phyloP scores from a whole-genome alignment of 2,329 filamentous ascomycete genomes.

The Aspergillus ochraceoroseus region DNA sequence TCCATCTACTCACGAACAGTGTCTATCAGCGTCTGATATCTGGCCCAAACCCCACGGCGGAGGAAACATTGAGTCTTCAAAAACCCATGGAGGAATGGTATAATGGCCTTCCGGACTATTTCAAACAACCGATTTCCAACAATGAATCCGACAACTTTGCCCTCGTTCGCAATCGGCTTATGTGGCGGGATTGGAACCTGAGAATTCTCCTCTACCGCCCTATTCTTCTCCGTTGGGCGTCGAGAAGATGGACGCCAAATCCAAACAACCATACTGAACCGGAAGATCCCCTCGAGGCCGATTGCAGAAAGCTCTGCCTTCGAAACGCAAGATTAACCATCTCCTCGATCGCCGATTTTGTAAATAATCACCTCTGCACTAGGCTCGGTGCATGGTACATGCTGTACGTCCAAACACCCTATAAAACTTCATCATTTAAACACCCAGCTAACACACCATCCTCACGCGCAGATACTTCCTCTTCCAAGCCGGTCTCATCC shows the following conservation, averaged over 20 bases:
- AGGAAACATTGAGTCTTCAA: slow-evolving; percentile 41
- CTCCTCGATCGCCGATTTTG: slow-evolving; percentile 40
- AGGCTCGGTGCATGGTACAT: slow-evolving; percentile 45
- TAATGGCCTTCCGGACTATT: slow-evolving; percentile 39
- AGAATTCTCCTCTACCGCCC: slow-evolving; percentile 44
- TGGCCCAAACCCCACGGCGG: slow-evolving; percentile 38
- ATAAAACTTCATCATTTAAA: background rate
- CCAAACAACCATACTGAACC: slow-evolving; percentile 26
- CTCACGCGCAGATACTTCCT: slow-evolving; percentile 39
- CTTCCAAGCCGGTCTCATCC: slow-evolving; percentile 45
- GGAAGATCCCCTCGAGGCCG: slow-evolving; percentile 37
- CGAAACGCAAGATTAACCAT: slow-evolving; percentile 42
- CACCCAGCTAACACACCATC: background rate
- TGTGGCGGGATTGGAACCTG: slow-evolving; percentile 45
- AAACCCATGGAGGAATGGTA: slow-evolving; percentile 44
- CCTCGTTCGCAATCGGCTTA: slow-evolving; percentile 38
- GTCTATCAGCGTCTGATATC: slow-evolving; percentile 46
- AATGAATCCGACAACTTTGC: slow-evolving; percentile 37
- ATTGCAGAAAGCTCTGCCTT: slow-evolving; percentile 40
- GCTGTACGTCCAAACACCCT: slow-evolving; percentile 33
- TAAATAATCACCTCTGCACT: slow-evolving; percentile 39
- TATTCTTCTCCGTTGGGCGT: slow-evolving; percentile 41
- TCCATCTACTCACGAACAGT: slow-evolving; percentile 44
- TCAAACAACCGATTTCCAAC: slow-evolving; percentile 33
- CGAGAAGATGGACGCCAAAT: slow-evolving; percentile 33